Base-by-base conservation (phyloP, 371 early-diverging fungal species). In the Amoeboaphelidium protococcarum region DNA sequence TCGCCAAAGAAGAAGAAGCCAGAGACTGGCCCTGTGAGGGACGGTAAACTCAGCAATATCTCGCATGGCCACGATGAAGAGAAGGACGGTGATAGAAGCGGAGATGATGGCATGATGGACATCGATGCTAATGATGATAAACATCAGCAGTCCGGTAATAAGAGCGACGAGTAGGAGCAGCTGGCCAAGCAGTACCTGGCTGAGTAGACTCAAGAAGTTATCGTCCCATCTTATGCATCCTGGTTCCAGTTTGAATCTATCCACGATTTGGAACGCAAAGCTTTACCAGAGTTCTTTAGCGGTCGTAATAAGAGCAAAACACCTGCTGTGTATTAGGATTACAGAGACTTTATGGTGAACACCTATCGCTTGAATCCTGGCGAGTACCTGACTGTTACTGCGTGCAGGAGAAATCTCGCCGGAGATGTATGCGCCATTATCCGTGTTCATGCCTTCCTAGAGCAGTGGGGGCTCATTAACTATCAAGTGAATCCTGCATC, bases 391-490 rank as follows among this genome's bases (percentile, higher is more conserved):
- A 89, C 94, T 6, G 83, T 96, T 13, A 94, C 94, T 1, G 91
- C 94, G 0, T 89, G 89, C 61, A 65, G 95, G 50, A 69, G 92
- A 40, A 84, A 87, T 58, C 58, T 95, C 47, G 82, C 90, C 0
- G 92, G 92, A 25, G 98, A 96, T 67, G 91, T 98, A 2, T 88
- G 91, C 55, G 80, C 89, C 13, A 86, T 98, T 51, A 82, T 95
- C 60, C 68, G 91, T 23, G 88, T 98, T 0, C 94, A 95, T 64
- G 83, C 92, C 3, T 95, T 98, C 55, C 62, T 95, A 44, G 96
- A 98, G 61, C 95, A 95, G 60, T 98, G 98, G 98, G 97, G 97
- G 1, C 65, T 98, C 37, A 89, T 98, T 56, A 98, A 98, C 64
- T 87, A 85, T 58, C 86, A 94, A 71, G 89, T 79, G 47, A 89